Evolutionary conservation across 371 early-diverging fungal species (phyloP).

Genomic region (Batkoa obscura): DNA sequence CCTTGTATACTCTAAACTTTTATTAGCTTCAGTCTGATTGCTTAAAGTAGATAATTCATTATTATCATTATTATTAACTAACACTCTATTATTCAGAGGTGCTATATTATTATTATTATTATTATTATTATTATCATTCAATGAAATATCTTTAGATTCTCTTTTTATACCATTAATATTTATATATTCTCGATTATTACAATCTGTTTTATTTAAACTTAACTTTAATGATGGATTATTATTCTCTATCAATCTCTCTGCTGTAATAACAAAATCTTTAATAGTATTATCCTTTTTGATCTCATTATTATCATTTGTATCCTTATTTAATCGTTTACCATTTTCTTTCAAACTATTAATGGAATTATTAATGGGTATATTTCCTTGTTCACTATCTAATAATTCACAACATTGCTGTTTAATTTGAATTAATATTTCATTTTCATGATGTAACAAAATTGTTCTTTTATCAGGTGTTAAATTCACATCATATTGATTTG

Average conservation of each 20-base stretch:
- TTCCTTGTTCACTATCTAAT: constrained; percentile 29
- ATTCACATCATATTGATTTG: constrained; percentile 63
- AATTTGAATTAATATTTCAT: constrained; percentile 25
- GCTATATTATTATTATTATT: no score
- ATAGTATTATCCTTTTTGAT: not conserved
- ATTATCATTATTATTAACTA: no score
- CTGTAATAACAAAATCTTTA: not conserved
- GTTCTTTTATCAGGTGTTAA: constrained; percentile 90
- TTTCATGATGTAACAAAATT: constrained; percentile 60
- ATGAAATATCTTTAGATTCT: no score
- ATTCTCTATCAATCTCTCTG: not conserved
- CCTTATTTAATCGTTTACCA: not conserved
- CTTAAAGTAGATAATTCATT: no score
- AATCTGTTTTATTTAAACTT: no score
- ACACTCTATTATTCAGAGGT: no score
- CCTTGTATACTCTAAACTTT: no score
- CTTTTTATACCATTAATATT: no score
- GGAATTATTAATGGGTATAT: not conserved
- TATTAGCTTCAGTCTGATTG: no score
- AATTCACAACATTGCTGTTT: constrained; percentile 19
- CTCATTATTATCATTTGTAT: not conserved
- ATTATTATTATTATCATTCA: no score
- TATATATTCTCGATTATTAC: no score
- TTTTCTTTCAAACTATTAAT: not conserved
- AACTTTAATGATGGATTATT: no score